Conservation (phyloP, 306 rosid genomes). For the Cicer chorassanicum region DNA sequence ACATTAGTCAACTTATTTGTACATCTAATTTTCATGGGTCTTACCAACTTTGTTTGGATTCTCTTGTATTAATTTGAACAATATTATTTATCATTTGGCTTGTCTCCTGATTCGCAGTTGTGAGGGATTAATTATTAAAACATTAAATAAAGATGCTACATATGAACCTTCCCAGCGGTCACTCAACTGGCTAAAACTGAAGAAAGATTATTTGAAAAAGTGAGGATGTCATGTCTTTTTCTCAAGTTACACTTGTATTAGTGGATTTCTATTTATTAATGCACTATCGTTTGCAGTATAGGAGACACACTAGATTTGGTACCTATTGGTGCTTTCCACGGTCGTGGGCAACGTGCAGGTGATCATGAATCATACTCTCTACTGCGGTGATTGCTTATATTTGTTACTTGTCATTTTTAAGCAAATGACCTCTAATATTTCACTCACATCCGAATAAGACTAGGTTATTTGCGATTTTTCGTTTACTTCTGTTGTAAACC, state of each 20-base stretch:
- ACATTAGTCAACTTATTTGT: conserved; percentile 7
- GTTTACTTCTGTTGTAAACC: conserved; percentile 25
- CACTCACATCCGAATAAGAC: conserved; percentile 6
- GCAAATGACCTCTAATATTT: background rate
- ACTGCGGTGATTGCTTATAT: conserved; percentile 22
- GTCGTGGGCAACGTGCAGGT: conserved; percentile 98
- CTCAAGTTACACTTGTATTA: conserved; percentile 30
- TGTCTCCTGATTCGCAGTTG: conserved; percentile 61
- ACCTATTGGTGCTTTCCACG: conserved; percentile 94
- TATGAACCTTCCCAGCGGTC: conserved; percentile 89
- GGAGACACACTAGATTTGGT: conserved; percentile 98
- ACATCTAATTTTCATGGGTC: conserved; percentile 15
- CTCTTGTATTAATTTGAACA: conserved; percentile 1
- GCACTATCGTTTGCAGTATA: conserved; percentile 61
- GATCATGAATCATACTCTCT: conserved; percentile 36
- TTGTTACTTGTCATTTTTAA: conserved; percentile 4
- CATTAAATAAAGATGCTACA: conserved; percentile 73
- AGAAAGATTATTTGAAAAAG: conserved; percentile 88
- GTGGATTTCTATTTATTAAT: conserved; percentile 39
- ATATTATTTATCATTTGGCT: conserved; percentile 13
- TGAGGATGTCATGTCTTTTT: conserved; percentile 45
- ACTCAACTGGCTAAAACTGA: conserved; percentile 83
- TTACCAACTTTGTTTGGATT: background rate
- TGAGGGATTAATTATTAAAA: conserved; percentile 85
- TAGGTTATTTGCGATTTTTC: conserved; percentile 13